Evolutionary conservation across 108 stramenopile genomes (phyloP).

Genomic region (Discostella pseudostelligera): DNA sequence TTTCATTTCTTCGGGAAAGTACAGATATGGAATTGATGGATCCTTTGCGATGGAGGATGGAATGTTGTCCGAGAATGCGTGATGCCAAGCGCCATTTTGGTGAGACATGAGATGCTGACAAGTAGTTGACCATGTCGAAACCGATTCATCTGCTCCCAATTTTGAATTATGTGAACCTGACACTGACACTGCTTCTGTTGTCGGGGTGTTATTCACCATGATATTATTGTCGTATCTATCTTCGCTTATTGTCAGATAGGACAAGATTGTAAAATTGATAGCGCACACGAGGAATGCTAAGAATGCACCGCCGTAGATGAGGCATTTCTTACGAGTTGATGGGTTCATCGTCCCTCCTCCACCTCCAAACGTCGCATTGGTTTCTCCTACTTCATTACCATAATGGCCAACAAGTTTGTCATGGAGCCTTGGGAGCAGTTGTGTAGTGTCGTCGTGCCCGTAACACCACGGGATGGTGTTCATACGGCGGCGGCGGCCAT

Average conservation of each 20-base stretch:
- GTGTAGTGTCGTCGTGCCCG: no score
- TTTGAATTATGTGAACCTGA: neutral
- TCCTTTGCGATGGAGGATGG: neutral
- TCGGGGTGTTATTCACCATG: neutral
- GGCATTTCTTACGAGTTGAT: no score
- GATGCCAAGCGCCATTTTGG: slow-evolving; percentile 12
- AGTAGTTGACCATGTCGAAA: neutral
- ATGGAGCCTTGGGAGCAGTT: no score
- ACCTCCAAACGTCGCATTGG: no score
- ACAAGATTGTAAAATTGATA: neutral
- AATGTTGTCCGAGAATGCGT: neutral
- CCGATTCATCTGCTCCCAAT: neutral
- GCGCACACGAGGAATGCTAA: no score
- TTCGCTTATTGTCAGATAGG: neutral
- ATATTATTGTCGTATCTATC: neutral
- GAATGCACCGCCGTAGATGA: no score
- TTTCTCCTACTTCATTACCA: no score
- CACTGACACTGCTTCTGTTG: neutral
- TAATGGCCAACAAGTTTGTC: no score
- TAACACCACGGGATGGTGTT: no score
- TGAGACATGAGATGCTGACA: slow-evolving; percentile 1
- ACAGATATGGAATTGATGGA: slow-evolving; percentile 1
- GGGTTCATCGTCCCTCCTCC: no score
- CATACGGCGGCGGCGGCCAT: no score
- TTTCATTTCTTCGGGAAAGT: slow-evolving; percentile 14